Conservation (phyloP, 345 rosid genomes). For the Brassica nigra region DNA sequence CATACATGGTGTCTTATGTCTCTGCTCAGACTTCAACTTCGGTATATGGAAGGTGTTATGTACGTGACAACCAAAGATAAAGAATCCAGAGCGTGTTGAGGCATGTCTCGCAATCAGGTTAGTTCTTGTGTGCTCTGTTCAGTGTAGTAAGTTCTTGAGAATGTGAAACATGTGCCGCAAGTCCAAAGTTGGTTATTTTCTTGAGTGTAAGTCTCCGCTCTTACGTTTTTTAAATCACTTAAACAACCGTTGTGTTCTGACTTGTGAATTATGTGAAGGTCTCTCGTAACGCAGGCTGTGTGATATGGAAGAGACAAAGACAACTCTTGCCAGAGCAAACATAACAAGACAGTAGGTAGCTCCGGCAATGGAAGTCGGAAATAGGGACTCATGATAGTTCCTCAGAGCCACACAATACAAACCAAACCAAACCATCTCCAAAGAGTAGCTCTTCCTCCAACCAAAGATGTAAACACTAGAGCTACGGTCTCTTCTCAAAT, state of each 20-base stretch:
- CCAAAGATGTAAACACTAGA: conserved; percentile 25
- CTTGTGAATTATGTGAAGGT: neutral
- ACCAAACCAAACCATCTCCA: conserved; percentile 38
- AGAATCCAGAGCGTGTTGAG: conserved; percentile 49
- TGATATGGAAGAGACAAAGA: conserved; percentile 49
- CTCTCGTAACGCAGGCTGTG: conserved; percentile 57
- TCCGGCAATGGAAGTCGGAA: conserved; percentile 66
- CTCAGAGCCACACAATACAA: conserved; percentile 41
- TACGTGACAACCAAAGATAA: conserved; percentile 60
- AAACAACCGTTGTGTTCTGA: neutral
- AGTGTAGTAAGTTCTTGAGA: too few relatives aligned
- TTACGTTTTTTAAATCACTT: neutral
- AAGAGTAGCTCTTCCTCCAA: conserved; percentile 37
- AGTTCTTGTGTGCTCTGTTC: conserved; percentile 26
- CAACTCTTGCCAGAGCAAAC: conserved; percentile 41
- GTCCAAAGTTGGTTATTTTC: too few relatives aligned
- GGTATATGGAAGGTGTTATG: conserved; percentile 81
- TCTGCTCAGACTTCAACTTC: conserved; percentile 83
- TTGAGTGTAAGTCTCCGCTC: conserved; percentile 52
- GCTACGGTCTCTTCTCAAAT: conserved; percentile 16
- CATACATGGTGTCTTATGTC: conserved; percentile 73
- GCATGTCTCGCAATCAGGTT: conserved; percentile 75
- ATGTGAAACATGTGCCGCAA: too few relatives aligned
- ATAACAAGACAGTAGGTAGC: conserved; percentile 51
- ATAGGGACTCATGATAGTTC: conserved; percentile 41